phyloP scores from a whole-genome alignment of 768 basidiomycete genomes.

The Boletus rubescentipes region DNA sequence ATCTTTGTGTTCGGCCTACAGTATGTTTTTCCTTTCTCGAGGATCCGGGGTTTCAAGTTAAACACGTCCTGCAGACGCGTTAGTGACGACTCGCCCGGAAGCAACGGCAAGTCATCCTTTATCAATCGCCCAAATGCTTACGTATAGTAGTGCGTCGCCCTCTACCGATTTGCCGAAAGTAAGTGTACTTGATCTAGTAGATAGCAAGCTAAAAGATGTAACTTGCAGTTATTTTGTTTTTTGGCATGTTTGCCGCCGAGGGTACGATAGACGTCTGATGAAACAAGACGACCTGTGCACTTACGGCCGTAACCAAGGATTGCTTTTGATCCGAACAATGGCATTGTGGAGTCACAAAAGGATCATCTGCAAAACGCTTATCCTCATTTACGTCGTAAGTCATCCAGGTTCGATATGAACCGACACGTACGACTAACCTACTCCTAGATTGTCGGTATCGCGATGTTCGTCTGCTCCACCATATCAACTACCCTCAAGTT shows the following conservation, averaged over 20 bases:
- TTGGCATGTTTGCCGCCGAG: constrained; percentile 7
- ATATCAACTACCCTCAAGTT: constrained; percentile 7
- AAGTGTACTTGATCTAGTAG: neutral
- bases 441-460: neutral
- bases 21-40: neutral
- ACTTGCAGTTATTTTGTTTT: constrained; percentile 3
- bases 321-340: constrained; percentile 13
- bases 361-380: neutral
- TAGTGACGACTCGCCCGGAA: neutral
- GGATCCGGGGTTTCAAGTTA: neutral
- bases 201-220: neutral
- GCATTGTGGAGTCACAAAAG: constrained; percentile 6
- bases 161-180: constrained; percentile 11
- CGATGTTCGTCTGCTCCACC: constrained; percentile 4
- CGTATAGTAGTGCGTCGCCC: neutral
- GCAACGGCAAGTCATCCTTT: neutral
- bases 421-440: neutral
- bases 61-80: neutral
- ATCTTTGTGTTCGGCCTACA: constrained; percentile 3
- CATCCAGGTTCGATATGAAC: neutral
- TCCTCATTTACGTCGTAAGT: neutral
- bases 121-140: neutral
- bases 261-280: neutral
- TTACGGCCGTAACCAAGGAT: neutral
- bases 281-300: neutral